Base-by-base conservation (phyloP, 225 moss, liverwort and hornwort genomes). In the Sphagnum contortum region DNA sequence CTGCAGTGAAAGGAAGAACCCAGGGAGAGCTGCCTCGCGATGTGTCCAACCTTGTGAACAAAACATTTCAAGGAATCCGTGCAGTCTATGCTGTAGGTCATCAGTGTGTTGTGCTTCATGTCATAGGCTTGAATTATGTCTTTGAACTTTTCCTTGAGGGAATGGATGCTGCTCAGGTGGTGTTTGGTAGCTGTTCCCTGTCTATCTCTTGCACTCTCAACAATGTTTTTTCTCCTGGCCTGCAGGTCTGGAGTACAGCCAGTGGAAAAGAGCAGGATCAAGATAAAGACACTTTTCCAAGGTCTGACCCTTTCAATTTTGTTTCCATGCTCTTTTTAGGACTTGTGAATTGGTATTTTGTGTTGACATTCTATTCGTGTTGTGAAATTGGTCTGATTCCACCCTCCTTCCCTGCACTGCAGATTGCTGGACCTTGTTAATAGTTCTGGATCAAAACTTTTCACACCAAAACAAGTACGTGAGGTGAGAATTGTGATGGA, bases 241-340 rank as follows among this genome's bases (percentile, higher is more conserved):
- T 72, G 60, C 92, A 98, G 96, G 92, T 98, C 50, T 92, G 98
- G 75, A 98, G 93, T 74, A 98, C 98, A 71, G 98, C 98, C 9
- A 89, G 89, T 53, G 98, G 98, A 79, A 82, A 89, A 75, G 98
- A 93, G 77, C 93, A 92, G 75, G 98, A 98, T 74, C 90, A 90
- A 12, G 90, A 98, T 78, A 91, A 89, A 73, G 88, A 93, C 52
- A 89, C 87, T 55, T 98, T 98, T 65, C 98, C 98, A 49, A 98
- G 92, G 96, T 98, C 68, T 57, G 74, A 49, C 50, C 8, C 46
- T 46, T 59, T 47, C 48, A 9, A 50, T 8, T 3, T 62, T 45
- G n/a, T 50, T 29, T 29, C 29, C 29, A 29, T 29, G 0, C 29
- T 29, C 29, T 29, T 29, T 29, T 29, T 1, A 29, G 29, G 29